phyloP scores from a whole-genome alignment of 23 red algal genomes.

The Gracilariopsis chorda region DNA sequence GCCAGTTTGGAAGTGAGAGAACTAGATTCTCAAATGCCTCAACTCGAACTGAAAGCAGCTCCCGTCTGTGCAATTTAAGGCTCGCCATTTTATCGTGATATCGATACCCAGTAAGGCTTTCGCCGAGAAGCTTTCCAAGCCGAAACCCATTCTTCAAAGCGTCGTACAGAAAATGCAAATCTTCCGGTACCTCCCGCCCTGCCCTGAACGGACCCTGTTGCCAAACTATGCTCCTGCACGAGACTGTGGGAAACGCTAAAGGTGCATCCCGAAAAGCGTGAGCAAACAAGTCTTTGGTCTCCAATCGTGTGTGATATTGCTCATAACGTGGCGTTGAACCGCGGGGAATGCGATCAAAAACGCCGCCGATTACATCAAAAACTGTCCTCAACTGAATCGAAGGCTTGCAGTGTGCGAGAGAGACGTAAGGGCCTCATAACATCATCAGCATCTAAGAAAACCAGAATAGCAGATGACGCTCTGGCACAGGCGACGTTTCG shows the following conservation, averaged over 20 bases:
- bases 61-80: conserved; percentile 3
- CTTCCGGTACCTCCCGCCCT: conserved; percentile 37
- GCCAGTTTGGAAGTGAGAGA: background rate
- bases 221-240: conserved; percentile 48
- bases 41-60: conserved; percentile 59
- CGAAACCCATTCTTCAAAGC: conserved; percentile 30
- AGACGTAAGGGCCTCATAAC: conserved; percentile 38
- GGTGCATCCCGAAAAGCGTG: conserved; percentile 69
- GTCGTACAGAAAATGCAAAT: conserved; percentile 45
- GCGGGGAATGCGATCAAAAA: conserved; percentile 43
- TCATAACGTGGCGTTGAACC: conserved; percentile 69
- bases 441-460: conserved; percentile 65
- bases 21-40: conserved; percentile 71
- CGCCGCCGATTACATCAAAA: conserved; percentile 54
- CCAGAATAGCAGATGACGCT: conserved; percentile 22
- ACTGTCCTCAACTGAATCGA: background rate
- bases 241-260: conserved; percentile 65
- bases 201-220: background rate
- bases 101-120: conserved; percentile 42
- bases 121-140: conserved; percentile 24
- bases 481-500: conserved; percentile 43
- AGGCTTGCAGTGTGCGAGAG: conserved; percentile 28
- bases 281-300: conserved; percentile 25
- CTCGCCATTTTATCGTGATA: conserved; percentile 37
- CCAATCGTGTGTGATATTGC: conserved; percentile 21